phyloP scores from a whole-genome alignment of 2,329 filamentous ascomycete genomes.

The Grosmannia serpens region DNA sequence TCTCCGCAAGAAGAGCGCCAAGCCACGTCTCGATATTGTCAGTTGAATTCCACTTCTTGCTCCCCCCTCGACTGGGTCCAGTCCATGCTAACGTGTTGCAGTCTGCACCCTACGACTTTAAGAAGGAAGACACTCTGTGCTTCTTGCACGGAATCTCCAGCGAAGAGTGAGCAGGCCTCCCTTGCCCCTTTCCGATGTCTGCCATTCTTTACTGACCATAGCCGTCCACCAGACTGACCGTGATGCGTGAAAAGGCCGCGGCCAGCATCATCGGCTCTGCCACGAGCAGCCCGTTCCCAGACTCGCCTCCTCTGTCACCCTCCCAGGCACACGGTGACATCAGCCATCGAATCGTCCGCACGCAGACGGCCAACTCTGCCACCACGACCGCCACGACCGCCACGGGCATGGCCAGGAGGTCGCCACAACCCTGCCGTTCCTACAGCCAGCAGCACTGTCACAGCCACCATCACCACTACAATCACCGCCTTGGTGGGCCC shows the following conservation, averaged over 20 bases:
- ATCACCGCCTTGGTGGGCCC: not conserved
- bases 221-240: conserved; percentile 3
- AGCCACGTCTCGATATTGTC: conserved; percentile 35
- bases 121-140: conserved; percentile 33
- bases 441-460: not conserved
- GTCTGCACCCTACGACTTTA: conserved; percentile 49
- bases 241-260: conserved; percentile 12
- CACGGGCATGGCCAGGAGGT: not conserved
- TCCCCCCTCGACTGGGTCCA: conserved; percentile 26
- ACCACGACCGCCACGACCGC: not conserved
- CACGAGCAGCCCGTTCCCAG: conserved; percentile 5
- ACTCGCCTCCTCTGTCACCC: not conserved
- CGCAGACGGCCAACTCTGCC: not conserved
- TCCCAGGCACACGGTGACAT: not conserved
- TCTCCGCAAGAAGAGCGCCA: conserved; percentile 27
- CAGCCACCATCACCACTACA: not conserved
- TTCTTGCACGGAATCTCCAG: conserved; percentile 42
- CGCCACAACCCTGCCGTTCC: not conserved
- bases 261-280: conserved; percentile 12
- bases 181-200: not conserved
- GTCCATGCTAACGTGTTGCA: conserved; percentile 15
- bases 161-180: conserved; percentile 39
- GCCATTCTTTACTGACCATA: not conserved
- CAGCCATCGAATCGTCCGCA: not conserved
- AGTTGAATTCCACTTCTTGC: conserved; percentile 11